phyloP scores from a whole-genome alignment of 768 basidiomycete genomes.

The Mycena epipterygia region DNA sequence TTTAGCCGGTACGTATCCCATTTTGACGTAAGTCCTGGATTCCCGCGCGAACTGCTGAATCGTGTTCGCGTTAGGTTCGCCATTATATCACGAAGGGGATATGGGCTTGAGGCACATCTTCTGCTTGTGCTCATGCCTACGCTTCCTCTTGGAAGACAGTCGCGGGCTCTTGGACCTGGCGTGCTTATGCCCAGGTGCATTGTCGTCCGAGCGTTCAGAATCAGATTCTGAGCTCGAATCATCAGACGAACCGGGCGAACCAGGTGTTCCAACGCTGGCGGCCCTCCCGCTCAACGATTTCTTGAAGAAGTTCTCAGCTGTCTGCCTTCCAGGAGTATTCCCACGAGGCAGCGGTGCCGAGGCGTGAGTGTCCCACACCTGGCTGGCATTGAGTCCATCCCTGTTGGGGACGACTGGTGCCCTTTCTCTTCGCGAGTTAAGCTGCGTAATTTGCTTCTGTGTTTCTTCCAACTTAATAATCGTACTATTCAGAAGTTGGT shows the following conservation, averaged over 20 bases:
- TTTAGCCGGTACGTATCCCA: conserved; percentile 25
- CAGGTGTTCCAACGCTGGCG: neutral
- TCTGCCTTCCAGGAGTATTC: neutral
- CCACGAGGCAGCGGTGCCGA: neutral
- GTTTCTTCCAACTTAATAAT: no score
- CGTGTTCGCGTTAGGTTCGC: conserved; percentile 33
- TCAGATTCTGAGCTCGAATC: neutral
- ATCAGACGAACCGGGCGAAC: neutral
- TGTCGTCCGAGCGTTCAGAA: no score
- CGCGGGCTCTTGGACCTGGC: neutral
- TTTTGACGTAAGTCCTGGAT: conserved; percentile 37
- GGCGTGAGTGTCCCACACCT: no score
- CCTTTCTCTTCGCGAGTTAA: no score
- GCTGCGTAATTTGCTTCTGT: no score
- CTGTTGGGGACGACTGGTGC: no score
- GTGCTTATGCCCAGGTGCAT: no score
- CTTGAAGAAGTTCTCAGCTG: conserved; percentile 3
- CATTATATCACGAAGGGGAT: conserved; percentile 42
- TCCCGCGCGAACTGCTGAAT: conserved; percentile 45
- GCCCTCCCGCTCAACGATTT: neutral
- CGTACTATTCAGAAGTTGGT: neutral
- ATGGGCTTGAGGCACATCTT: conserved; percentile 41
- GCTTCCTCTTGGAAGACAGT: conserved; percentile 1
- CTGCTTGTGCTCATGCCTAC: neutral
- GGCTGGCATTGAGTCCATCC: no score